These are phyloP conservation scores for Sungouiozyma intestinalis DNA, from an alignment of 805 yeast species.

Conservation along the genomic window DNA sequence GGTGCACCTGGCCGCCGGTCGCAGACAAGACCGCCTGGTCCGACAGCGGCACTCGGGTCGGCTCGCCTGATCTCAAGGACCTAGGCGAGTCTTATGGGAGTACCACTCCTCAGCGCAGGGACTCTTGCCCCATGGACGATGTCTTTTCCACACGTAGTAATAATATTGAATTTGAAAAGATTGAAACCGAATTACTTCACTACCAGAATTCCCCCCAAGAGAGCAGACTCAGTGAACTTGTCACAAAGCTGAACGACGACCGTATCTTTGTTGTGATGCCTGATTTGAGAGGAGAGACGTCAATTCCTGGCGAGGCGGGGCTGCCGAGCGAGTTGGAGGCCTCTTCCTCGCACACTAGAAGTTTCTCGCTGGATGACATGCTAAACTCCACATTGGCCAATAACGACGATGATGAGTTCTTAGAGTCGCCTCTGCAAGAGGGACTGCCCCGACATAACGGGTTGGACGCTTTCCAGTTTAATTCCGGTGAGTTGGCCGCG, in stretches of 20 bases:
- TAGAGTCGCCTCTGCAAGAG: not conserved
- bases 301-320: not conserved
- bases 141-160: too few species aligned
- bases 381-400: slow-evolving; percentile 16
- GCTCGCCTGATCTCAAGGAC: too few species aligned
- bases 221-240: too few species aligned
- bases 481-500: not conserved
- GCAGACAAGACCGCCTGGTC: too few species aligned
- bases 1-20: too few species aligned
- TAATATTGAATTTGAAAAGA: too few species aligned
- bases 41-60: too few species aligned
- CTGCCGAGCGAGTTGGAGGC: not conserved
- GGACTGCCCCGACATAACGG: not conserved
- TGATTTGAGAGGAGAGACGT: not conserved
- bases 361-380: slow-evolving; percentile 16
- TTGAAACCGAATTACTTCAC: too few species aligned
- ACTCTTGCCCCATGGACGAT: too few species aligned
- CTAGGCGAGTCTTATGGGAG: too few species aligned
- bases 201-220: too few species aligned
- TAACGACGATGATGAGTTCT: slow-evolving; percentile 6
- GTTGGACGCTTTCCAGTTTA: not conserved
- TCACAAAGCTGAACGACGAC: not conserved
- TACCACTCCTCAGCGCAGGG: too few species aligned
- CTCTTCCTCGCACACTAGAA: slow-evolving; percentile 7
- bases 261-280: not conserved